Evolutionary conservation across 2,329 filamentous ascomycete genomes (phyloP).

Genomic region (Didymella segeticola): DNA sequence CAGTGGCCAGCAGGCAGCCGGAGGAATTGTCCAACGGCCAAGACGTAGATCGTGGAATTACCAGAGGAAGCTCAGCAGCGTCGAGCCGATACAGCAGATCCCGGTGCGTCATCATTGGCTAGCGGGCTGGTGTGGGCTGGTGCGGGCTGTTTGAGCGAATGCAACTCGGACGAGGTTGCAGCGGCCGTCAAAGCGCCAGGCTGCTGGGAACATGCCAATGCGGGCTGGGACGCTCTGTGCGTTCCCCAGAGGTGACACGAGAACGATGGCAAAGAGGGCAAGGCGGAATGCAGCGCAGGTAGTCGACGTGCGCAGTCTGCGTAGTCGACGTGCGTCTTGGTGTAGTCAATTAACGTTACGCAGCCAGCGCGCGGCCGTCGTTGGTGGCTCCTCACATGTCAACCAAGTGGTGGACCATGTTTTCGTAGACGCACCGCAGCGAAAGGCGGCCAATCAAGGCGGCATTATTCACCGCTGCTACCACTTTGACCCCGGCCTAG

Average conservation of each 20-base stretch:
- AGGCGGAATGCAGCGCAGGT: background rate
- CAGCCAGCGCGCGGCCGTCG: background rate
- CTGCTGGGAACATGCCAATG: slow-evolving; percentile 12
- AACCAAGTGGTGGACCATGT: slow-evolving; percentile 6
- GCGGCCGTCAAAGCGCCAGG: slow-evolving; percentile 10
- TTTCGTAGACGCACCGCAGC: background rate
- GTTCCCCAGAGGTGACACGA: slow-evolving; percentile 10
- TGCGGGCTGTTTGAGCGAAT: slow-evolving; percentile 3
- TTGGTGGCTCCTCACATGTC: slow-evolving; percentile 6
- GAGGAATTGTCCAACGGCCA: slow-evolving; percentile 5
- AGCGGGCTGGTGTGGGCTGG: too few species aligned
- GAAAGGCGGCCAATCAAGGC: background rate
- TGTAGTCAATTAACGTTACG: background rate
- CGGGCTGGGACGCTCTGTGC: too few species aligned
- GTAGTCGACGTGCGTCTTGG: slow-evolving; percentile 7
- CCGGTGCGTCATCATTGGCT: slow-evolving; percentile 16
- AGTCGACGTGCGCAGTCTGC: slow-evolving; percentile 3
- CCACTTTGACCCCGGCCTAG: slow-evolving; percentile 3
- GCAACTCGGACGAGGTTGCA: slow-evolving; percentile 23
- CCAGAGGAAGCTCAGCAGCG: background rate
- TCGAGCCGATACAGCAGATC: slow-evolving; percentile 3
- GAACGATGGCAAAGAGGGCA: background rate
- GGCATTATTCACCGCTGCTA: slow-evolving; percentile 10
- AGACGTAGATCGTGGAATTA: slow-evolving; percentile 7
- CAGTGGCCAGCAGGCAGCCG: background rate